Evolutionary conservation across 805 yeast species (phyloP), one percentile per base, ranked within the genome.

Genomic region (Sungouiella blattae): DNA sequence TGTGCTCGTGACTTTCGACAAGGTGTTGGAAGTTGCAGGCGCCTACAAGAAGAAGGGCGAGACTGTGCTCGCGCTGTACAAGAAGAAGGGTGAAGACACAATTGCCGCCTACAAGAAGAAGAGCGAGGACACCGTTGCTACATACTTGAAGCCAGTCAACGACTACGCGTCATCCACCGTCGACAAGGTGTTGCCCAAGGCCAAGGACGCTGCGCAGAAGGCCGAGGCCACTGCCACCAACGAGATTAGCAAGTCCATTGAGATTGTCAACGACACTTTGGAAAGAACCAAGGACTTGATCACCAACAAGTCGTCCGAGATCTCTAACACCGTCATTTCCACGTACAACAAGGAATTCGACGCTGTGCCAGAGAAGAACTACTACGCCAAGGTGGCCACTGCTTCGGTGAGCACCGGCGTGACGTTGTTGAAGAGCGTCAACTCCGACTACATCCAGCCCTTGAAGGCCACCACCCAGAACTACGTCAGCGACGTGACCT

Each of bases 381-480:
- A 55, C 39, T 49, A 58, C 38, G 48, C 52, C 37, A 61, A 62
- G 51, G 60, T 58, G 30, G 57, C 61, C 29, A 40, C 57, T 28
- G 70, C 69, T 13, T 50, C 64, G 4, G 55, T 55, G 42, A 60
- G 53, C 43, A 61, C 69, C 27, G 64, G 64, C 11, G 47, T 55
- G 12, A 50, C 56, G 21, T 54, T 62, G 35, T 47, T 62, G 37
- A 55, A 53, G 43, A 49, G 47, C 38, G 55, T 67, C 37, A 62
- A 64, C 44, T 50, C 58, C 24, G 59, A 56, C 28, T 64, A 55
- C 50, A 53, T 67, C 32, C 60, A 58, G 44, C 72, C 72, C 20
- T 57, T 65, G 46, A 60, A 58, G 46, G 47, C 52, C 29, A 63
- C 64, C 46, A 64, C 72, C 26, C 62, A 61, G 39, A 64, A 49